phyloP scores from a whole-genome alignment of 1,139 yeast genomes.

The Maudiozyma humilis region DNA sequence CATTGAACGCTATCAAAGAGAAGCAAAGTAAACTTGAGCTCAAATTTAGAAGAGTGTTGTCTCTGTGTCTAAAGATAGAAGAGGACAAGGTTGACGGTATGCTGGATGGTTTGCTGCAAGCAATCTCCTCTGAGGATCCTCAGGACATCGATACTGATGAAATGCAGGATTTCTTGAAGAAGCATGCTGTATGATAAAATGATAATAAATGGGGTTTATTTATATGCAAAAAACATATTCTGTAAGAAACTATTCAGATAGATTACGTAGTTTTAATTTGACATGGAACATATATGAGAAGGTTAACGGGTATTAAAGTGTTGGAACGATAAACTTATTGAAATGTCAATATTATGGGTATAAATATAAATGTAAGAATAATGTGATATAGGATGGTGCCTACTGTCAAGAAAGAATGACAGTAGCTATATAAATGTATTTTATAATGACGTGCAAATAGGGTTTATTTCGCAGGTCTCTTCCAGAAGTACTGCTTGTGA shows the following conservation, averaged over 20 bases:
- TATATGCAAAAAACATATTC: background rate
- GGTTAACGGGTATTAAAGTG: too few species aligned
- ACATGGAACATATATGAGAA: too few species aligned
- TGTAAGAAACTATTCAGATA: too few species aligned
- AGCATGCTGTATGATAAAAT: slow-evolving; percentile 15
- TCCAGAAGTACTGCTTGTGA: slow-evolving; percentile 89
- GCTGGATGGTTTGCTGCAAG: slow-evolving; percentile 77
- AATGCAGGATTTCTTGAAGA: slow-evolving; percentile 29
- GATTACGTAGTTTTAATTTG: too few species aligned
- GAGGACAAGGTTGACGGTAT: slow-evolving; percentile 71
- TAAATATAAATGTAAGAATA: background rate
- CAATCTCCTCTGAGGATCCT: slow-evolving; percentile 73
- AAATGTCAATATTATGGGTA: background rate
- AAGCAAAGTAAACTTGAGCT: slow-evolving; percentile 62
- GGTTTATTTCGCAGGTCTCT: slow-evolving; percentile 44
- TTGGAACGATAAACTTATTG: too few species aligned
- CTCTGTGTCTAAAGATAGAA: slow-evolving; percentile 83
- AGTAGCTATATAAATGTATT: slow-evolving; percentile 9
- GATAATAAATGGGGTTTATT: background rate
- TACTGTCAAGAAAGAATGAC: too few species aligned
- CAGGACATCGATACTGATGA: slow-evolving; percentile 51
- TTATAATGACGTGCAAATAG: too few species aligned
- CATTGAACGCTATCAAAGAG: slow-evolving; percentile 41
- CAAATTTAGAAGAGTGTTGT: slow-evolving; percentile 81
- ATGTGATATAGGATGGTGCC: slow-evolving; percentile 4